These are phyloP conservation scores for Fusarium tricinctum DNA, from an alignment of 2,329 filamentous ascomycete species.

Conservation along the genomic window DNA sequence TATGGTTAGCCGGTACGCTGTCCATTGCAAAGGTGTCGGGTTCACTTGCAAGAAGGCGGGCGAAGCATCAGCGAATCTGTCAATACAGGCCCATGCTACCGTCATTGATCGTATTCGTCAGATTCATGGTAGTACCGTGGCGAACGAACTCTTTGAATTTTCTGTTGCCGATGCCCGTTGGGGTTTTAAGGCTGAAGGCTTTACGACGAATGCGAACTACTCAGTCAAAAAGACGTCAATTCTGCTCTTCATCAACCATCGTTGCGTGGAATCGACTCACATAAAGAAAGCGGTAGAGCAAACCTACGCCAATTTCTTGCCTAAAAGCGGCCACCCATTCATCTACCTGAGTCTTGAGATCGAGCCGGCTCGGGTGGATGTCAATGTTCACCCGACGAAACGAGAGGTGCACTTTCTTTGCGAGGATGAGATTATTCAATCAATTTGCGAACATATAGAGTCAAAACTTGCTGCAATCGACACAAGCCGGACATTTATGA, in stretches of 20 bases:
- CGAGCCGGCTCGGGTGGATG: conserved; percentile 91
- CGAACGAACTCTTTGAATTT: conserved; percentile 89
- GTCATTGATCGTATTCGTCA: conserved; percentile 89
- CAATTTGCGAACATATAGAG: conserved; percentile 84
- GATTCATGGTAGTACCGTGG: conserved; percentile 85
- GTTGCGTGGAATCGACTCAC: conserved; percentile 88
- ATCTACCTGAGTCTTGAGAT: conserved; percentile 93
- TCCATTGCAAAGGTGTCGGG: conserved; percentile 90
- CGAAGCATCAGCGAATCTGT: conserved; percentile 85
- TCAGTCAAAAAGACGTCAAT: conserved; percentile 90
- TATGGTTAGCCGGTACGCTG: conserved; percentile 90
- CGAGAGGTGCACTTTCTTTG: conserved; percentile 97
- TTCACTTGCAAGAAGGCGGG: conserved; percentile 98
- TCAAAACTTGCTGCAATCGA: conserved; percentile 87
- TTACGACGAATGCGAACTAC: conserved; percentile 94
- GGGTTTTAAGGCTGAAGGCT: conserved; percentile 85
- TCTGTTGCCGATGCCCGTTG: conserved; percentile 79
- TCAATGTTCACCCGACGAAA: conserved; percentile 98
- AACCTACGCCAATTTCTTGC: conserved; percentile 87
- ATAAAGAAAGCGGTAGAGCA: conserved; percentile 94
- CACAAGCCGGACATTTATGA: conserved; percentile 93
- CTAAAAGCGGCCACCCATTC: conserved; percentile 95
- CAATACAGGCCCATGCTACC: conserved; percentile 79
- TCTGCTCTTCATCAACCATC: conserved; percentile 95
- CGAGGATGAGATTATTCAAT: conserved; percentile 94